Evolutionary conservation across 176 grass and related monocot species (phyloP).

Genomic region (Cenchrus purpureus): DNA sequence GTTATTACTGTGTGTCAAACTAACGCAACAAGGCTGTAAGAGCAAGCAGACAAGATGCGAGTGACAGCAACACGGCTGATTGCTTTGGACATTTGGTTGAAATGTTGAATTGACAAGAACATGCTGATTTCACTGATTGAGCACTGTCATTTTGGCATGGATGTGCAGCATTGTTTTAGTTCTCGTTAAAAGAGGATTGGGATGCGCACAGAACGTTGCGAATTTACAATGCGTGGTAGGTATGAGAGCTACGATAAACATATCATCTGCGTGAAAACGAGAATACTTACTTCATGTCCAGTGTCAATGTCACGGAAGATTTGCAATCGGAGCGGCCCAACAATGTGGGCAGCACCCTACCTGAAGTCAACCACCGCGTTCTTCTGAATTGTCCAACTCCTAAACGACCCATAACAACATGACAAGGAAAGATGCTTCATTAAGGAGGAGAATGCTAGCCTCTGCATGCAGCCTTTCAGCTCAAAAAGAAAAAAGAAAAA

Average conservation of each 20-base stretch:
- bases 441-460: not conserved
- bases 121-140: not conserved
- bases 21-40: conserved; percentile 4
- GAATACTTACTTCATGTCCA: conserved; percentile 22
- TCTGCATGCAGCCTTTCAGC: not conserved
- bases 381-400: conserved; percentile 12
- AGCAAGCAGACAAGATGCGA: conserved; percentile 10
- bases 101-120: conserved; percentile 7
- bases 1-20: not conserved
- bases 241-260: conserved; percentile 3
- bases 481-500: not conserved
- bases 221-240: not conserved
- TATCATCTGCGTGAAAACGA: not conserved
- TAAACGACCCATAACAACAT: conserved; percentile 21
- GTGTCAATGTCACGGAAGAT: conserved; percentile 31
- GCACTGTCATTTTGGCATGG: conserved; percentile 17
- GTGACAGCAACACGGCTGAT: not conserved
- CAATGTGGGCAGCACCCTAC: conserved; percentile 19
- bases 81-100: conserved; percentile 6
- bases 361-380: conserved; percentile 44
- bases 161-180: not conserved
- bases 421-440: conserved; percentile 23
- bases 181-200: not conserved
- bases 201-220: not conserved
- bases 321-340: conserved; percentile 34